A percentile compares a stretch with the other conserved stretches of the same genome.
These are phyloP conservation scores for Tricladium varicosporioides DNA, from an alignment of 2,329 filamentous ascomycete genomes.

Conservation along the genomic window DNA sequence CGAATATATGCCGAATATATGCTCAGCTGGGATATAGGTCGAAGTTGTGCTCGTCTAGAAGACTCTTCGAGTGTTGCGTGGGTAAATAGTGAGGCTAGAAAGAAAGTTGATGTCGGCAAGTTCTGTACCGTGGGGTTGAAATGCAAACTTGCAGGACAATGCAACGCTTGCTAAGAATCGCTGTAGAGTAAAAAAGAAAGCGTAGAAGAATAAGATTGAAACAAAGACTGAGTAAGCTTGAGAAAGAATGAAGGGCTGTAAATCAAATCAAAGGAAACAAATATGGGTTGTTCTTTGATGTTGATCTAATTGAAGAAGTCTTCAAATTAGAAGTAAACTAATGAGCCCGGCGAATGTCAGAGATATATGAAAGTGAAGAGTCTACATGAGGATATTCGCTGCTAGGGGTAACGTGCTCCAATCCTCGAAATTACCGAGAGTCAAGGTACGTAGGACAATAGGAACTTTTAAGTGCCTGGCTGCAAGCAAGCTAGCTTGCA, in stretches of 20 bases:
- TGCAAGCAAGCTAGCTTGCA: neutral
- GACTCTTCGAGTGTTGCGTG: too few species aligned
- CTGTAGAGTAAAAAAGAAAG: too few species aligned
- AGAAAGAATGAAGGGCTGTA: neutral
- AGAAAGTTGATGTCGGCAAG: too few species aligned
- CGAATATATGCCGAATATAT: too few species aligned
- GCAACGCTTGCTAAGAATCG: too few species aligned
- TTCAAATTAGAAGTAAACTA: neutral
- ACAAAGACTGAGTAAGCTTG: conserved; percentile 2
- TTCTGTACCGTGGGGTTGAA: too few species aligned
- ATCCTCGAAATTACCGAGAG: conserved; percentile 29
- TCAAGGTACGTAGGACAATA: conserved; percentile 26
- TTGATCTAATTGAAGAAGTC: neutral
- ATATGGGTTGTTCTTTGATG: too few species aligned
- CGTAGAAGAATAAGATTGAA: neutral
- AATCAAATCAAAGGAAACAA: too few species aligned
- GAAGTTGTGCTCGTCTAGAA: too few species aligned
- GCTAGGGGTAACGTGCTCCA: conserved; percentile 28
- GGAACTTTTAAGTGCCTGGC: conserved; percentile 16
- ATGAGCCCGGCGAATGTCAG: neutral
- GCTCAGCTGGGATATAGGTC: too few species aligned
- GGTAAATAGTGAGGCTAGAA: too few species aligned
- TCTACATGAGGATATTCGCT: conserved; percentile 16
- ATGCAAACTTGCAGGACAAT: too few species aligned
- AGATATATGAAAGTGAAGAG: conserved; percentile 11